A percentile compares a stretch with the other conserved stretches of the same genome.
phyloP scores from a whole-genome alignment of 495 filamentous ascomycete genomes.

The Neurospora sublineolata region DNA sequence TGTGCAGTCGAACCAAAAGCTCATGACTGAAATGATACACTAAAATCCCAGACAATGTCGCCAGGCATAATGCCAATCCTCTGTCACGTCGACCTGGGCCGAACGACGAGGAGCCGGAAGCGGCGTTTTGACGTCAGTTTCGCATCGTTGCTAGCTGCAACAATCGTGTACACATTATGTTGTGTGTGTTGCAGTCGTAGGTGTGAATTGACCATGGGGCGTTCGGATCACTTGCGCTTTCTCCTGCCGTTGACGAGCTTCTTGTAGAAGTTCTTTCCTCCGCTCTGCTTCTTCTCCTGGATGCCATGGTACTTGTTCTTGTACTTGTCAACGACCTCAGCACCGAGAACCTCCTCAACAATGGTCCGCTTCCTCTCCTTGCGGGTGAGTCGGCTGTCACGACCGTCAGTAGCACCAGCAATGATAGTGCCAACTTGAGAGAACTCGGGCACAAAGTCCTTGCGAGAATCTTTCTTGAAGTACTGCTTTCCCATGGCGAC shows the following conservation, averaged over 20 bases:
- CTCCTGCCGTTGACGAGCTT: constrained; percentile 19
- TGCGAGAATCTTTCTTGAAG: constrained; percentile 69
- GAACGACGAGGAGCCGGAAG: neutral
- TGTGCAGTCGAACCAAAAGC: neutral
- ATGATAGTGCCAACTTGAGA: constrained; percentile 83
- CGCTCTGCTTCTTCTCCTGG: constrained; percentile 21
- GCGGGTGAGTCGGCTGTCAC: constrained; percentile 63
- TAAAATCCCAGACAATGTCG: neutral
- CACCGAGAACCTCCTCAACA: constrained; percentile 72
- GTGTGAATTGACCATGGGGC: neutral
- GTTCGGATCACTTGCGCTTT: constrained; percentile 14
- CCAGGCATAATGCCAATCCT: neutral
- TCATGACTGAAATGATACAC: neutral
- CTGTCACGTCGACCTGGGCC: neutral
- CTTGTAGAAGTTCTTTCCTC: constrained; percentile 21
- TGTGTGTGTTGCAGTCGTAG: neutral
- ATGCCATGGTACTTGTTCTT: constrained; percentile 27
- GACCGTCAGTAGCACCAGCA: constrained; percentile 81
- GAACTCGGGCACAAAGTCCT: constrained; percentile 58
- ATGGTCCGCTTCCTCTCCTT: constrained; percentile 84
- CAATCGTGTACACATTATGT: neutral
- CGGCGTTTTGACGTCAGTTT: neutral
- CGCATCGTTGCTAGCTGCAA: neutral
- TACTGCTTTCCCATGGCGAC: constrained; percentile 73
- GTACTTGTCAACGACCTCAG: constrained; percentile 35